Percentiles rank a stretch among this genome's conserved stretches.
Evolutionary conservation across 495 filamentous ascomycete genomes (phyloP).

Genomic region (Aspergillus heteromorphus): DNA sequence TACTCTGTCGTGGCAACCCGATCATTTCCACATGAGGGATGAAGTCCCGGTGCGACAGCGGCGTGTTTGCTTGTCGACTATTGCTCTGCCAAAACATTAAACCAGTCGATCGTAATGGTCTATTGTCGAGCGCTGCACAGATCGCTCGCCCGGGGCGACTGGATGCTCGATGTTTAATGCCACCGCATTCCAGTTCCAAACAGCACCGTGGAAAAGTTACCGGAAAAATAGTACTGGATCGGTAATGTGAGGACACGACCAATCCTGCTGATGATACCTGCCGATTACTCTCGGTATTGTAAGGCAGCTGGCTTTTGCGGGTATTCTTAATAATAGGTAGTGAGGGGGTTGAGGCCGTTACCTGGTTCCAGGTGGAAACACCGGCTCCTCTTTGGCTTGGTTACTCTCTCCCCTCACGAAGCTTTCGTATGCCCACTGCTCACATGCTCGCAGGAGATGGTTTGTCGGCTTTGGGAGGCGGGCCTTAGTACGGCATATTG

Average conservation of each 20-base stretch:
- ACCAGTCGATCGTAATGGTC: neutral
- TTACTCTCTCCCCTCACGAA: neutral
- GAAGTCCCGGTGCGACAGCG: neutral
- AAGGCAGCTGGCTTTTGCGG: neutral
- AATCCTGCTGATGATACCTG: slow-evolving; percentile 1
- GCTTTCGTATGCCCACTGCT: neutral
- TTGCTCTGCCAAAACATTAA: neutral
- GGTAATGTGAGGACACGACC: slow-evolving; percentile 4
- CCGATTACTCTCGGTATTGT: slow-evolving; percentile 12
- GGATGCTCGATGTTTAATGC: slow-evolving; percentile 11
- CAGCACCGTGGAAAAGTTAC: slow-evolving; percentile 13
- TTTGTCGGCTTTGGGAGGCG: neutral
- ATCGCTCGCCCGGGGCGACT: neutral
- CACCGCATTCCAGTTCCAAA: slow-evolving; percentile 19
- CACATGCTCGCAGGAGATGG: neutral
- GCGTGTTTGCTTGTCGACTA: neutral
- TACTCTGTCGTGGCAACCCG: neutral
- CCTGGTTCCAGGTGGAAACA: slow-evolving; percentile 17
- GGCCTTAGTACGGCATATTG: neutral
- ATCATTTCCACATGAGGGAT: neutral
- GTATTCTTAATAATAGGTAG: slow-evolving; percentile 6
- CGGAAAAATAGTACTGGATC: slow-evolving; percentile 18
- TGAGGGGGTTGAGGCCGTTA: slow-evolving; percentile 12
- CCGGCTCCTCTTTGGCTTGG: slow-evolving; percentile 11
- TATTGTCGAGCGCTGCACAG: neutral